These are phyloP conservation scores for Syncephalastrum monosporum DNA, from an alignment of 371 early-diverging fungal genomes.

Conservation along the genomic window DNA sequence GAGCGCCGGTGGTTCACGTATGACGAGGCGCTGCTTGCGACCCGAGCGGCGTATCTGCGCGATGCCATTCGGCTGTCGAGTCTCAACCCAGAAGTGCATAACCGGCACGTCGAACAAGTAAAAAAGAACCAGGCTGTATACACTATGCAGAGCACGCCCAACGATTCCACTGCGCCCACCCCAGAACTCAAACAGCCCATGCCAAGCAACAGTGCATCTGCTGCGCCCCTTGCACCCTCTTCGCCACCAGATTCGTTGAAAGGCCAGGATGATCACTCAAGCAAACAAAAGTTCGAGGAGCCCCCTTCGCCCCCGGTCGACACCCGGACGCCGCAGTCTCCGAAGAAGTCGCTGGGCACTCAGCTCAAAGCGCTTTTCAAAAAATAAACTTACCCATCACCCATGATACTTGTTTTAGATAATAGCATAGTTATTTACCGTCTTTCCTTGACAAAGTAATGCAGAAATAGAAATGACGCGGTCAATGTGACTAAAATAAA, in stretches of 20 bases:
- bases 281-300: background rate
- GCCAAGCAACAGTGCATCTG: no score
- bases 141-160: no score
- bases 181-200: slow-evolving; percentile 3
- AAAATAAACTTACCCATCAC: no score
- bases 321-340: no score
- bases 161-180: background rate
- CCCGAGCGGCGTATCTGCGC: slow-evolving; percentile 51
- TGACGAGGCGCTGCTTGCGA: slow-evolving; percentile 55
- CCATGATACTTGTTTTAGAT: no score
- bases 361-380: slow-evolving; percentile 5
- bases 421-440: slow-evolving; percentile 17
- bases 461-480: slow-evolving; percentile 37
- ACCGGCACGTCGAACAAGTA: background rate
- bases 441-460: slow-evolving; percentile 43
- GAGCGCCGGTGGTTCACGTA: slow-evolving; percentile 64
- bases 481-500: slow-evolving; percentile 30
- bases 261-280: no score
- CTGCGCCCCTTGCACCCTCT: background rate
- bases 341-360: slow-evolving; percentile 6
- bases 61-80: slow-evolving; percentile 50
- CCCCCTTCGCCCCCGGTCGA: slow-evolving; percentile 5
- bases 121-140: background rate
- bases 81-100: slow-evolving; percentile 19
- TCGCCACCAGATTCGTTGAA: background rate